phyloP scores from a whole-genome alignment of 768 basidiomycete species.

The Cyclocybe aegerita region DNA sequence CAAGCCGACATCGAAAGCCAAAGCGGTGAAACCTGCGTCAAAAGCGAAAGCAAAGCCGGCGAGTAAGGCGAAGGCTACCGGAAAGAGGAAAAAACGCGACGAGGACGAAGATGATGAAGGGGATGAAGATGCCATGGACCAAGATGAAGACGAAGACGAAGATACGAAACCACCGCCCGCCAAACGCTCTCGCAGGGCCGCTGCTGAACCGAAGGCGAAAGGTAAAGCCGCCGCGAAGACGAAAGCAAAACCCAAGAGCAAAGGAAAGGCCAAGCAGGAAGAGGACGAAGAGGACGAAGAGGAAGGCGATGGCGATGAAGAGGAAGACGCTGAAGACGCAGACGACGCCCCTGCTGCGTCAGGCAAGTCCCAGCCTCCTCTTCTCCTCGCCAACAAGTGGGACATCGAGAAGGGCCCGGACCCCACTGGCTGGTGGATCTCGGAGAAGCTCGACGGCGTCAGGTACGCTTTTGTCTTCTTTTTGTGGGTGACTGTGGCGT shows the following conservation, averaged over 20 bases:
- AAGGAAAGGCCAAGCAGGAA: constrained; percentile 19
- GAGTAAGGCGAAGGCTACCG: neutral
- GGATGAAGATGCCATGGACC: constrained; percentile 25
- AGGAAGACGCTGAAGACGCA: constrained; percentile 29
- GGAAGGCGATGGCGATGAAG: constrained; percentile 25
- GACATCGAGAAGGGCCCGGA: constrained; percentile 52
- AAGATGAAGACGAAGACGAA: constrained; percentile 30
- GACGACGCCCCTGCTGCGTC: constrained; percentile 22
- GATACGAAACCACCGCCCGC: constrained; percentile 24
- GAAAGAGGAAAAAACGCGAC: constrained; percentile 21
- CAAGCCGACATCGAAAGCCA: constrained; percentile 11
- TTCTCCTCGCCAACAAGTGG: constrained; percentile 59
- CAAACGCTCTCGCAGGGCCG: constrained; percentile 6
- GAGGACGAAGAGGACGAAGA: constrained; percentile 26
- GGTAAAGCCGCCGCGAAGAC: too few species aligned
- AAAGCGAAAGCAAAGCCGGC: neutral
- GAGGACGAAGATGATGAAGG: constrained; percentile 33
- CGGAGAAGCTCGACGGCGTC: constrained; percentile 63
- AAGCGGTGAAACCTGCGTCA: constrained; percentile 6
- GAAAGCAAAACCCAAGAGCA: neutral
- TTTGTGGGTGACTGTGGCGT: neutral
- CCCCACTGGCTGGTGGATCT: constrained; percentile 61
- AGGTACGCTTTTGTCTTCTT: constrained; percentile 35
- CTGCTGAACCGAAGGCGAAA: constrained; percentile 3
- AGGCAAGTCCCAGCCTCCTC: constrained; percentile 38